Conservation (phyloP, 495 filamentous ascomycete species). For the Pyrenopolyporus hunteri region DNA sequence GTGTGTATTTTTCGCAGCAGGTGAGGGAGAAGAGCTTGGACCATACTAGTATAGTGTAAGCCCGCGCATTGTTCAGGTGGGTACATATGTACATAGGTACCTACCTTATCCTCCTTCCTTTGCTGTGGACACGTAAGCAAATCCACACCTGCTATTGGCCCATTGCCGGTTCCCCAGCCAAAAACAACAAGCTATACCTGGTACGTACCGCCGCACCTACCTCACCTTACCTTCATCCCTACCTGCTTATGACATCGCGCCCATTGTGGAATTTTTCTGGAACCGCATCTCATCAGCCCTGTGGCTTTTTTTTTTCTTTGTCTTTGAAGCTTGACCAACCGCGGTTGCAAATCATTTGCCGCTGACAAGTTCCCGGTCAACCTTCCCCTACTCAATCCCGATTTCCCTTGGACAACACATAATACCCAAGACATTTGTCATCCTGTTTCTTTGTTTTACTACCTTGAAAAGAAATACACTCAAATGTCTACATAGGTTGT, state of each 20-base stretch:
- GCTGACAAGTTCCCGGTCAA: background rate
- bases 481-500: conserved; percentile 4
- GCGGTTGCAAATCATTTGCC: conserved; percentile 15
- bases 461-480: background rate
- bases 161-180: too few species aligned
- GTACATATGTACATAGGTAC: too few species aligned
- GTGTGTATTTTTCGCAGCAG: too few species aligned
- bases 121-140: too few species aligned
- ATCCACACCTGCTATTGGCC: too few species aligned
- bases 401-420: background rate
- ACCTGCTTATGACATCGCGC: conserved; percentile 7
- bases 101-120: too few species aligned
- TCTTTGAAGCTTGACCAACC: conserved; percentile 13
- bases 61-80: too few species aligned
- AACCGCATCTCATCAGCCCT: conserved; percentile 25
- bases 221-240: background rate
- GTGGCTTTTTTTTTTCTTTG: conserved; percentile 6
- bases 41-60: too few species aligned
- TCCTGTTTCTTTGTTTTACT: background rate
- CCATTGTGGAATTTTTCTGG: conserved; percentile 27
- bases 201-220: background rate
- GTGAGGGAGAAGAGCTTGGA: too few species aligned
- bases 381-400: background rate
- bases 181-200: background rate
- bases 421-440: background rate